These are phyloP conservation scores for Daldinia bambusicola DNA, from an alignment of 495 filamentous ascomycete genomes.

Conservation along the genomic window DNA sequence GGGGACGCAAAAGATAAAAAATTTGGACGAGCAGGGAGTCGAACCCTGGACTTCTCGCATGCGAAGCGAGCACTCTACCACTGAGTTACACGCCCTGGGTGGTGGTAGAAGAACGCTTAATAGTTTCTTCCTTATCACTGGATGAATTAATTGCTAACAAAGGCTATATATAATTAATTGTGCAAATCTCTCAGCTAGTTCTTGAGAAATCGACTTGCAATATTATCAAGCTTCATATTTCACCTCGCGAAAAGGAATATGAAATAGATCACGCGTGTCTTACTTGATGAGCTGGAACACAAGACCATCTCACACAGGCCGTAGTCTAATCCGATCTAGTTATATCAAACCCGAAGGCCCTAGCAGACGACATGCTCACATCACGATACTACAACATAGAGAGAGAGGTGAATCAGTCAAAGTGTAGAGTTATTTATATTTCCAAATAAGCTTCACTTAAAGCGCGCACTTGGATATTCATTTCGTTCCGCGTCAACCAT, in stretches of 20 bases:
- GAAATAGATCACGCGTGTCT: too few relatives aligned
- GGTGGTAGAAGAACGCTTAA: background rate
- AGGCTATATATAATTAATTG: background rate
- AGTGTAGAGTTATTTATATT: conserved; percentile 6
- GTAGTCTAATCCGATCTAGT: too few relatives aligned
- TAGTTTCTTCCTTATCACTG: background rate
- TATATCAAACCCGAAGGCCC: too few relatives aligned
- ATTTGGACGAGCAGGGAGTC: conserved; percentile 2
- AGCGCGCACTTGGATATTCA: conserved; percentile 19
- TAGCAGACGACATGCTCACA: too few relatives aligned
- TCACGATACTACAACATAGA: background rate
- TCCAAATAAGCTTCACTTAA: conserved; percentile 4
- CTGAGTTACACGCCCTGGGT: conserved; percentile 4
- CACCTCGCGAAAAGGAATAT: too few relatives aligned
- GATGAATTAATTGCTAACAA: background rate
- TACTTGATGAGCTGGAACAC: too few relatives aligned
- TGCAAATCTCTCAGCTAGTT: background rate
- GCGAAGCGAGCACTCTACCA: conserved; percentile 9
- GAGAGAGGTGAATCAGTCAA: conserved; percentile 5
- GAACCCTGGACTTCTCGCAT: conserved; percentile 9
- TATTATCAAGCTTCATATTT: background rate
- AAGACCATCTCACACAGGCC: too few relatives aligned
- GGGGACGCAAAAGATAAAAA: background rate
- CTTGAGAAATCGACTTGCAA: background rate
- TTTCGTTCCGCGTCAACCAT: conserved; percentile 21